These are phyloP conservation scores for Musa schizocarpa DNA, from an alignment of 176 grass and related monocot species.

Conservation along the genomic window DNA sequence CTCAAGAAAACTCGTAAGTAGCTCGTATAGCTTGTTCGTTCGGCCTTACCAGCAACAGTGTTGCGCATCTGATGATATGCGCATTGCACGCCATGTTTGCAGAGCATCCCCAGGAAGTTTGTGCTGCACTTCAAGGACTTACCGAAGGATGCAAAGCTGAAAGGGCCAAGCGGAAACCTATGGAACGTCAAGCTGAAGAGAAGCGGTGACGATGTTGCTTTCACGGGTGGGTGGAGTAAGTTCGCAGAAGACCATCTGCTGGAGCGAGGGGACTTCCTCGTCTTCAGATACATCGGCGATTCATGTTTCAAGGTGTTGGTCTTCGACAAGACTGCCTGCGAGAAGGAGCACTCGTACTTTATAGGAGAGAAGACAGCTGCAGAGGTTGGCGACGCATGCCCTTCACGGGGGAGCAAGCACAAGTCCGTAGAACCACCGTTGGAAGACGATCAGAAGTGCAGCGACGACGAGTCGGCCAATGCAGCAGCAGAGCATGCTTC, in stretches of 20 bases:
- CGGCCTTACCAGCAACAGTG: neutral
- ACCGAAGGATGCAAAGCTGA: slow-evolving; percentile 14
- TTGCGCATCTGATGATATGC: neutral
- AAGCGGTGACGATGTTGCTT: slow-evolving; percentile 3
- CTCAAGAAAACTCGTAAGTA: slow-evolving; percentile 19
- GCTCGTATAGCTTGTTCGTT: neutral
- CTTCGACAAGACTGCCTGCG: slow-evolving; percentile 36
- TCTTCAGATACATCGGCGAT: slow-evolving; percentile 34
- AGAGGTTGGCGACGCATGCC: neutral
- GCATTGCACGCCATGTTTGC: neutral
- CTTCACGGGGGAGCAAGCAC: neutral
- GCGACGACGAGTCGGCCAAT: too few relatives aligned
- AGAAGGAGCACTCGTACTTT: slow-evolving; percentile 25
- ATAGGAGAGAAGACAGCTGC: neutral
- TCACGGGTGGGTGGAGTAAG: slow-evolving; percentile 35
- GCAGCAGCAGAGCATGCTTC: too few relatives aligned
- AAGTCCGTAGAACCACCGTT: neutral
- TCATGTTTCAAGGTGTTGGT: slow-evolving; percentile 37
- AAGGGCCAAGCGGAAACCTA: slow-evolving; percentile 24
- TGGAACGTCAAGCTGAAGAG: slow-evolving; percentile 19
- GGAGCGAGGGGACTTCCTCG: slow-evolving; percentile 33
- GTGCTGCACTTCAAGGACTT: slow-evolving; percentile 26
- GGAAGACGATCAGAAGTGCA: neutral
- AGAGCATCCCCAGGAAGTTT: slow-evolving; percentile 40
- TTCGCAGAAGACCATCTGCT: slow-evolving; percentile 37